phyloP scores from a whole-genome alignment of 1,139 yeast genomes.

The Saccharomycopsis hybrid region DNA sequence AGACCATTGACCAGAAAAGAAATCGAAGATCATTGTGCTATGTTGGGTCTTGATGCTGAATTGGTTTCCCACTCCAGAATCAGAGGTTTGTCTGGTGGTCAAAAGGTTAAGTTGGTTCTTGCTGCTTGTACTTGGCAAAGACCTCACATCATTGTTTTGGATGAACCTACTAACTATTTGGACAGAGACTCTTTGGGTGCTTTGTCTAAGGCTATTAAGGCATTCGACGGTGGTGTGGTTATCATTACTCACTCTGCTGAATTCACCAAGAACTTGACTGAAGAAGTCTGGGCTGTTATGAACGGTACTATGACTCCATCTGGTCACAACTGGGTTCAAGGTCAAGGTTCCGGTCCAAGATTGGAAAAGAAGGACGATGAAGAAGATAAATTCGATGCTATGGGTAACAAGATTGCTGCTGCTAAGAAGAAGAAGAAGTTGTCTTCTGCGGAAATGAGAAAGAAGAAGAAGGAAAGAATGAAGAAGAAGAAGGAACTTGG shows the following conservation, averaged over 20 bases:
- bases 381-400: constrained; percentile 98
- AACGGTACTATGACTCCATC: constrained; percentile 99
- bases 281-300: constrained; percentile 99
- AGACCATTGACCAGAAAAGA: constrained; percentile 88
- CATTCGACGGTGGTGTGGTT: constrained; percentile 99
- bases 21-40: constrained; percentile 94
- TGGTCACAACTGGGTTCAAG: constrained; percentile 99
- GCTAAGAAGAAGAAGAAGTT: constrained; percentile 96
- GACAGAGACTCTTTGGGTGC: constrained; percentile 99
- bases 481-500: constrained; percentile 99
- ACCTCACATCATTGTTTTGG: constrained; percentile 98
- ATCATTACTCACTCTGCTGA: constrained; percentile 99
- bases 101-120: constrained; percentile 97
- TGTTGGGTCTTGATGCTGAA: constrained; percentile 96
- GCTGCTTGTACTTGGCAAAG: constrained; percentile 99
- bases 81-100: constrained; percentile 99
- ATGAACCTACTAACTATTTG: constrained; percentile 98
- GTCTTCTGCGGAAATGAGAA: constrained; percentile 98
- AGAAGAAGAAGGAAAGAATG: constrained; percentile 99
- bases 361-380: constrained; percentile 92
- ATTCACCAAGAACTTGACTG: constrained; percentile 98
- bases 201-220: constrained; percentile 96
- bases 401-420: constrained; percentile 98
- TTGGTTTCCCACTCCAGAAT: constrained; percentile 99
- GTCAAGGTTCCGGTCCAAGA: constrained; percentile 99